A percentile compares a stretch with the other conserved stretches of the same genome.
These are phyloP conservation scores for Xylaria telfairii DNA, from an alignment of 495 filamentous ascomycete genomes.

Conservation along the genomic window DNA sequence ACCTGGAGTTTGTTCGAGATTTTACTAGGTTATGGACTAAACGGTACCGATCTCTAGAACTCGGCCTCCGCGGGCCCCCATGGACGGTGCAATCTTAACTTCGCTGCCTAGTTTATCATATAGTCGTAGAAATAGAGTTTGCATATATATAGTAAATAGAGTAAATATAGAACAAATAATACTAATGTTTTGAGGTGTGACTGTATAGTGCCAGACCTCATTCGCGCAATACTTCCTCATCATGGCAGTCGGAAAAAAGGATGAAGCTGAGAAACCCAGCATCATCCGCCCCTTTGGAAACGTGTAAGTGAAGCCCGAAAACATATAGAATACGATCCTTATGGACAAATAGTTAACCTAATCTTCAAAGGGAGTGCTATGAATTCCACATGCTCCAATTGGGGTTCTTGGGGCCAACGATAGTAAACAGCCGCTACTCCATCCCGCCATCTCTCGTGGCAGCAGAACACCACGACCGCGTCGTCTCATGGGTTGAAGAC, in stretches of 20 bases:
- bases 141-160: neutral
- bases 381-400: constrained; percentile 38
- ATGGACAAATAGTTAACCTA: constrained; percentile 34
- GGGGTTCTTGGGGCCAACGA: constrained; percentile 42
- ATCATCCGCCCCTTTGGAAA: constrained; percentile 9
- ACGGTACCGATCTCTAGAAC: neutral
- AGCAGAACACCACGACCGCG: neutral
- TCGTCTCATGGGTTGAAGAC: constrained; percentile 28
- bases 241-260: neutral
- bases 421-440: constrained; percentile 42
- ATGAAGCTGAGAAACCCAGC: neutral
- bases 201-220: neutral
- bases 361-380: constrained; percentile 29
- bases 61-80: constrained; percentile 17
- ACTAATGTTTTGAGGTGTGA: neutral
- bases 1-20: neutral
- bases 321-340: neutral
- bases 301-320: neutral
- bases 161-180: too few species aligned
- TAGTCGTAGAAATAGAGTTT: neutral
- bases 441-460: constrained; percentile 24
- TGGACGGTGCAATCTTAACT: neutral
- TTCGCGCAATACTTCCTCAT: neutral
- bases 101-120: constrained; percentile 2
- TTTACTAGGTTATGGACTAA: neutral